These are phyloP conservation scores for Penicillium aurantiogriseum DNA, from an alignment of 2,329 filamentous ascomycete species.

Conservation along the genomic window DNA sequence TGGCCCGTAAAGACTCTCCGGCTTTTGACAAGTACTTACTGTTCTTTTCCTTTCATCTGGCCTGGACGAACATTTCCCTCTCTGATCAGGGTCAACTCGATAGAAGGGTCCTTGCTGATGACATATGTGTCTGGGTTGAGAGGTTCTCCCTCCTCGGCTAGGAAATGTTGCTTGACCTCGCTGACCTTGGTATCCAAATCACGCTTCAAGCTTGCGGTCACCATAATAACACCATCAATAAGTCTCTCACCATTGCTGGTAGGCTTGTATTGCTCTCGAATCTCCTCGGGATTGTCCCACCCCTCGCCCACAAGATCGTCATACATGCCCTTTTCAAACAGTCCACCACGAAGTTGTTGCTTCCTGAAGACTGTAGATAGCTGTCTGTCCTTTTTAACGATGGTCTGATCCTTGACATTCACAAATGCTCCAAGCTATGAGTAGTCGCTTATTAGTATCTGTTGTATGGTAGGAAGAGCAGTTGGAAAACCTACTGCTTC, in stretches of 20 bases:
- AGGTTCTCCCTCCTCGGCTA: not conserved
- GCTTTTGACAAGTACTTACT: conserved; percentile 12
- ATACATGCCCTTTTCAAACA: conserved; percentile 16
- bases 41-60: conserved; percentile 12
- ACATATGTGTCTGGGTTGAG: conserved; percentile 2
- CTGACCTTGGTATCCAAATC: conserved; percentile 1
- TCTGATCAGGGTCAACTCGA: not conserved
- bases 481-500: conserved; percentile 4
- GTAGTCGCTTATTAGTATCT: not conserved
- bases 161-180: conserved; percentile 4
- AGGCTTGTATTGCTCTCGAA: conserved; percentile 2
- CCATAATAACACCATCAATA: conserved; percentile 7
- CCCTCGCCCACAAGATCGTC: conserved; percentile 14
- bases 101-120: not conserved
- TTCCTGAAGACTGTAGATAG: not conserved
- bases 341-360: conserved; percentile 1
- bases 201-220: conserved; percentile 1
- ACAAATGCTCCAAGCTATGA: conserved; percentile 5
- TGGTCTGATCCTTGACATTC: not conserved
- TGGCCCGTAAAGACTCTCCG: not conserved
- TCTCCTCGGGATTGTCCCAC: conserved; percentile 12
- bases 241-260: not conserved
- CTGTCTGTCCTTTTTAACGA: conserved; percentile 1
- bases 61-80: conserved; percentile 4
- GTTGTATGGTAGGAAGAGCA: too few species aligned